Conservation (phyloP, 345 rosid genomes). For the Hirschfeldia incana region DNA sequence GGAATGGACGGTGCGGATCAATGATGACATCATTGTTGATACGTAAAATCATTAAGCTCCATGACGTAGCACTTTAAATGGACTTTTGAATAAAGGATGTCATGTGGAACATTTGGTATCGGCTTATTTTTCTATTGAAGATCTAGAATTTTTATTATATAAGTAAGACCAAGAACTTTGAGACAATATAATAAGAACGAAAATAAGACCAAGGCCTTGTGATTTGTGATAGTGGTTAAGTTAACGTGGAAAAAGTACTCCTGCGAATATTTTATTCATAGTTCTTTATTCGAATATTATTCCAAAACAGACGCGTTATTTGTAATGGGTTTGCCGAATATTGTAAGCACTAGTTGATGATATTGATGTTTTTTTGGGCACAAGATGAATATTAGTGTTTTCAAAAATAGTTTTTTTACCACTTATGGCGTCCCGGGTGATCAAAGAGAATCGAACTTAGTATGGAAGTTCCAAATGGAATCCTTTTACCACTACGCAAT, state of each 20-base stretch:
- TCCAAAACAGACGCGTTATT: background rate
- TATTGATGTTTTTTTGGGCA: too few species aligned
- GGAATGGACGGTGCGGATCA: constrained; percentile 22
- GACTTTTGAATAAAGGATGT: constrained; percentile 27
- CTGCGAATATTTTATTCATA: background rate
- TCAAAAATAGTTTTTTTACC: too few species aligned
- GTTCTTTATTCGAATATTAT: background rate
- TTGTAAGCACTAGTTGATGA: background rate
- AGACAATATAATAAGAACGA: background rate
- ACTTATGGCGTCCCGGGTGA: too few species aligned
- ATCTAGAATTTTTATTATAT: constrained; percentile 17
- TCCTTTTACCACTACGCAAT: too few species aligned
- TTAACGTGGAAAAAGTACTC: constrained; percentile 1
- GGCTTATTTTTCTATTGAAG: background rate
- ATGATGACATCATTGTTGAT: constrained; percentile 22
- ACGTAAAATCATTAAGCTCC: constrained; percentile 13
- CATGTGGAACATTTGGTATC: background rate
- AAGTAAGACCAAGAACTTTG: constrained; percentile 18
- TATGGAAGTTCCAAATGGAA: too few species aligned
- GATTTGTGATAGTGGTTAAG: background rate
- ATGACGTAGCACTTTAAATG: constrained; percentile 17
- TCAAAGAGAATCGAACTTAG: too few species aligned
- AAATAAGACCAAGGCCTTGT: constrained; percentile 6
- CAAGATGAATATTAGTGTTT: too few species aligned
- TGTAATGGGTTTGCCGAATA: background rate